Conservation (phyloP, 768 basidiomycete species). For the Serpula lacrymans region DNA sequence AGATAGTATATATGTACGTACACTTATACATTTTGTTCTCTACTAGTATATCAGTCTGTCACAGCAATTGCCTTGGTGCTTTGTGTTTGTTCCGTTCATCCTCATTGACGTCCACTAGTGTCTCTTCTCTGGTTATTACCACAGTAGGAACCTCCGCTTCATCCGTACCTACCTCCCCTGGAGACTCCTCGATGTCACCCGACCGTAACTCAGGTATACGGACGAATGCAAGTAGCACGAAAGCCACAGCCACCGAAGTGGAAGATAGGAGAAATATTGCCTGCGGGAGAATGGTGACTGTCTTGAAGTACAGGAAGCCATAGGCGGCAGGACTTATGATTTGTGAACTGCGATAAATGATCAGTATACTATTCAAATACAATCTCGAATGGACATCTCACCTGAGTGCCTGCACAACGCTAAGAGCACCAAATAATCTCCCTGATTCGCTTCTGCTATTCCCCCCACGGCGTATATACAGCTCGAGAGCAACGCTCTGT, state of each 20-base stretch:
- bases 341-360: conserved; percentile 30
- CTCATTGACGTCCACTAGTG: conserved; percentile 3
- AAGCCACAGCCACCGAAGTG: conserved; percentile 35
- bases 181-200: background rate
- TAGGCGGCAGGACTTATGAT: conserved; percentile 73
- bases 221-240: conserved; percentile 46
- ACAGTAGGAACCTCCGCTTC: conserved; percentile 1
- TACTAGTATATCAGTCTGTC: background rate
- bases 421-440: conserved; percentile 74
- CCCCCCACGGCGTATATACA: conserved; percentile 54
- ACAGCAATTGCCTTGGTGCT: too few species aligned
- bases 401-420: conserved; percentile 70
- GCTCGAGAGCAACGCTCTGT: conserved; percentile 68
- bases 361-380: background rate
- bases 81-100: too few species aligned
- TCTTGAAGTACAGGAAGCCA: conserved; percentile 66
- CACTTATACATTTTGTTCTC: background rate
- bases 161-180: background rate
- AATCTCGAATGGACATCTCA: conserved; percentile 23
- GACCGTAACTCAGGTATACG: conserved; percentile 36
- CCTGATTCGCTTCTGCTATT: conserved; percentile 52
- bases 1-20: background rate
- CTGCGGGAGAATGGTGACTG: conserved; percentile 66
- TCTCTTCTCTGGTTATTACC: conserved; percentile 2
- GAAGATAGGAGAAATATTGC: conserved; percentile 64